These are phyloP conservation scores for Schizonepeta tenuifolia DNA, from an alignment of 257 asterid species.

Conservation along the genomic window DNA sequence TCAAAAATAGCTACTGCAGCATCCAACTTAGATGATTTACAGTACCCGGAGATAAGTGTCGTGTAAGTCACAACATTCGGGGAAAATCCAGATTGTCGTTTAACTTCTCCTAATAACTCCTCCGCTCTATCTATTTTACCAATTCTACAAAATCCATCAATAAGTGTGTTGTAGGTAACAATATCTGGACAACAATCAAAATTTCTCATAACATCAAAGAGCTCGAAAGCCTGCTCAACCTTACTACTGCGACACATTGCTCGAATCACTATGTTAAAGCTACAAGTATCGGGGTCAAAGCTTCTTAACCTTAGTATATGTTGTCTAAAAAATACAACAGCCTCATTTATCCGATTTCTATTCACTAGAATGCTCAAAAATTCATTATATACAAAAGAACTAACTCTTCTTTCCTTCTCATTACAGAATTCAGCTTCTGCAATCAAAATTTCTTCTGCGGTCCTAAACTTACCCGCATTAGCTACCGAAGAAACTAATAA, in stretches of 20 bases:
- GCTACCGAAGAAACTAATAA: constrained; percentile 52
- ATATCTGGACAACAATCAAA: constrained; percentile 66
- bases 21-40: constrained; percentile 63
- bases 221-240: constrained; percentile 66
- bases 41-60: constrained; percentile 68
- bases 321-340: constrained; percentile 60
- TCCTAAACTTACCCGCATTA: constrained; percentile 54
- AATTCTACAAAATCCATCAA: constrained; percentile 64
- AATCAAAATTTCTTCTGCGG: constrained; percentile 69
- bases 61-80: constrained; percentile 83
- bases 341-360: constrained; percentile 56
- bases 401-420: constrained; percentile 44
- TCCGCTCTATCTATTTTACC: constrained; percentile 65
- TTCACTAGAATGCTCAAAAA: constrained; percentile 60
- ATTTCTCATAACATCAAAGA: constrained; percentile 59
- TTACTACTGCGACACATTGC: constrained; percentile 68
- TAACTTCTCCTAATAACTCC: constrained; percentile 58
- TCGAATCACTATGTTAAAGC: constrained; percentile 72
- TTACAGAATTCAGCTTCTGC: constrained; percentile 53
- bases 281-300: constrained; percentile 67
- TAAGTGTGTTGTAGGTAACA: constrained; percentile 66
- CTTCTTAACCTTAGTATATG: constrained; percentile 61
- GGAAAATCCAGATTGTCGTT: constrained; percentile 44
- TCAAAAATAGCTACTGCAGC: constrained; percentile 54
- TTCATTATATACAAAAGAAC: constrained; percentile 61